These are phyloP conservation scores for Immersiporthe knoxdaviesiana DNA, from an alignment of 2,329 filamentous ascomycete species.

Conservation along the genomic window DNA sequence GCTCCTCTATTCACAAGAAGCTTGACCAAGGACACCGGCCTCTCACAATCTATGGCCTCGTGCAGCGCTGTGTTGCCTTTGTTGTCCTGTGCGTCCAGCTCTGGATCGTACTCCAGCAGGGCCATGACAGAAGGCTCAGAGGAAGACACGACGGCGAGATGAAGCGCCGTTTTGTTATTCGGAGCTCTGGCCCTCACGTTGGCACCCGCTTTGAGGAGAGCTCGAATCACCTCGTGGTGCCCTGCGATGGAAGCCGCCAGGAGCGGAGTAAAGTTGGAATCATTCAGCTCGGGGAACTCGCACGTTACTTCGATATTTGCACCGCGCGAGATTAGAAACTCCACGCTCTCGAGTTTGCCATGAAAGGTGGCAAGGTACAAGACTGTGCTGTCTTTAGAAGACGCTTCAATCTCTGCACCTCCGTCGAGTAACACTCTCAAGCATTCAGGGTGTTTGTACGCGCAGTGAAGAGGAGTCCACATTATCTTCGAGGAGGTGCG, in stretches of 20 bases:
- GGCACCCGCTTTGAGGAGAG: not conserved
- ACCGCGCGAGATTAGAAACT: not conserved
- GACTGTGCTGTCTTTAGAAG: not conserved
- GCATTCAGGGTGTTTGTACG: not conserved
- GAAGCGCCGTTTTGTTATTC: not conserved
- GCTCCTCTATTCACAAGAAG: slow-evolving; percentile 1
- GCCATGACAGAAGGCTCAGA: not conserved
- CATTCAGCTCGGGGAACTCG: not conserved
- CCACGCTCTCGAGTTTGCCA: not conserved
- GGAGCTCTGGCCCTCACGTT: not conserved
- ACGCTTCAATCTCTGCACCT: not conserved
- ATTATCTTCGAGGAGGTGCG: not conserved
- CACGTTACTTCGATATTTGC: not conserved
- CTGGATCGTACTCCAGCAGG: not conserved
- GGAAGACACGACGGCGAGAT: not conserved
- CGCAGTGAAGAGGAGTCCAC: not conserved
- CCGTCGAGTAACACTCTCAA: not conserved
- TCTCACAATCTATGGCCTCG: not conserved
- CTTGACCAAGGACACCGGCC: not conserved
- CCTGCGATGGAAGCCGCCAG: not conserved
- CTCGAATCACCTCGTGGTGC: not conserved
- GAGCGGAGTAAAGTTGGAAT: not conserved
- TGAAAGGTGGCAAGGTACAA: not conserved
- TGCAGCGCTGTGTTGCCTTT: not conserved
- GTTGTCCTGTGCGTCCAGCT: not conserved